Conservation (phyloP, 1,284 basidiomycete genomes). For the Fomitopsis schrenkii region DNA sequence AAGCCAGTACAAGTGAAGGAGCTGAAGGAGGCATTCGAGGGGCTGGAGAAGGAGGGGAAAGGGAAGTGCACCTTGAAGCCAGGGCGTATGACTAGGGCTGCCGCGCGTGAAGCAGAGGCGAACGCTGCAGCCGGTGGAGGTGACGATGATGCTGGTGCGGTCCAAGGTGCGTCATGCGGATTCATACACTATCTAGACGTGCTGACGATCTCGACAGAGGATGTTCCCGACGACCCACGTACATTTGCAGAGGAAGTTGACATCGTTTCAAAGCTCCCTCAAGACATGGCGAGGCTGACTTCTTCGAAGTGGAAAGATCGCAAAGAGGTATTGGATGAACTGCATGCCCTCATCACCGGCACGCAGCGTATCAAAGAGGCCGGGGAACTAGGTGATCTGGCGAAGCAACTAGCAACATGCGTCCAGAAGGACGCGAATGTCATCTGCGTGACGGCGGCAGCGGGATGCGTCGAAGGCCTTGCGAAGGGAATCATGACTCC, state of each 20-base stretch:
- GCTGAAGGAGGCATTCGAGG: slow-evolving; percentile 87
- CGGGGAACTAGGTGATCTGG: slow-evolving; percentile 69
- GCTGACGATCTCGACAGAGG: slow-evolving; percentile 23
- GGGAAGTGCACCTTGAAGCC: slow-evolving; percentile 82
- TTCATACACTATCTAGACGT: neutral
- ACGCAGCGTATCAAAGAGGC: slow-evolving; percentile 80
- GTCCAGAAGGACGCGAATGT: slow-evolving; percentile 93
- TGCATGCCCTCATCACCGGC: slow-evolving; percentile 68
- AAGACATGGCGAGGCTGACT: slow-evolving; percentile 69
- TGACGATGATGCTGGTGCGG: slow-evolving; percentile 33
- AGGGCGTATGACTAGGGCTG: slow-evolving; percentile 75
- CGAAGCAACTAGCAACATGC: slow-evolving; percentile 75
- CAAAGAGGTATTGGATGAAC: slow-evolving; percentile 87
- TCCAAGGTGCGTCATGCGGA: slow-evolving; percentile 27
- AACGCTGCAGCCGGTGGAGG: slow-evolving; percentile 41
- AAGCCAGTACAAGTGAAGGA: slow-evolving; percentile 99
- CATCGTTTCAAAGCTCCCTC: slow-evolving; percentile 71
- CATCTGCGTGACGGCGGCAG: slow-evolving; percentile 90
- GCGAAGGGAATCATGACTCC: slow-evolving; percentile 76
- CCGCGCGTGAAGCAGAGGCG: slow-evolving; percentile 70
- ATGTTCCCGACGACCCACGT: slow-evolving; percentile 71
- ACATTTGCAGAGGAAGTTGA: slow-evolving; percentile 84
- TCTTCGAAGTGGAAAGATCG: slow-evolving; percentile 99
- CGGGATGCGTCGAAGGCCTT: slow-evolving; percentile 82
- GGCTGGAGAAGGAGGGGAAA: slow-evolving; percentile 77